phyloP scores from a whole-genome alignment of 345 rosid species.

The Salix viminalis region DNA sequence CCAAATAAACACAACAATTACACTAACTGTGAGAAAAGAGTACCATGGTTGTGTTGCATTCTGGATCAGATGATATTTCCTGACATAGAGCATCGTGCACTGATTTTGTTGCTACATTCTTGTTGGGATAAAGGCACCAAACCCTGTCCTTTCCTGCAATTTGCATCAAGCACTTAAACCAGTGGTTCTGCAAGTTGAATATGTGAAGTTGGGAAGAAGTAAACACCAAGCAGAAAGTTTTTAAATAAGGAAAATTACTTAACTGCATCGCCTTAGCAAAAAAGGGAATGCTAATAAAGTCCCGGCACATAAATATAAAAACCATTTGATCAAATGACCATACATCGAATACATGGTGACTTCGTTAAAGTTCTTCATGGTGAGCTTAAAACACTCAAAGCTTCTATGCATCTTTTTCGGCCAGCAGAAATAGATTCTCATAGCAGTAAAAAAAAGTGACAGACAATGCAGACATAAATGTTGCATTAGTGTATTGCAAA shows the following conservation, averaged over 20 bases:
- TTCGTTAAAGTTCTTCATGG: no score
- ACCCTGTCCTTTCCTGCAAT: slow-evolving; percentile 67
- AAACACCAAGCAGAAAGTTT: background rate
- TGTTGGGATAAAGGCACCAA: slow-evolving; percentile 89
- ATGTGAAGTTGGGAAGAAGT: background rate
- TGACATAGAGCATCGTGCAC: slow-evolving; percentile 48
- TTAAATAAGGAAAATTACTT: background rate
- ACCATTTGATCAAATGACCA: background rate
- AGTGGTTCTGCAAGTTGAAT: background rate
- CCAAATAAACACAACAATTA: background rate
- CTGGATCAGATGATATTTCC: slow-evolving; percentile 31
- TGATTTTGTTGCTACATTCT: slow-evolving; percentile 50
- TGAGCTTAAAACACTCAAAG: background rate
- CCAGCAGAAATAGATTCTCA: background rate
- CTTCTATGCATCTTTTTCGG: background rate
- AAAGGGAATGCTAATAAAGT: background rate
- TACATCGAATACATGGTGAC: background rate
- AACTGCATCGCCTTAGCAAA: background rate
- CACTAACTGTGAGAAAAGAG: background rate
- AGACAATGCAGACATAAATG: background rate
- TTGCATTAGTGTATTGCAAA: background rate
- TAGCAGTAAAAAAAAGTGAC: background rate
- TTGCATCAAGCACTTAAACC: slow-evolving; percentile 1
- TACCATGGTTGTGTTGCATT: slow-evolving; percentile 34
- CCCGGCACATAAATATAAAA: background rate